Evolutionary conservation across 75 land plant genomes (phyloP).

Genomic region (Cryptomeria japonica): DNA sequence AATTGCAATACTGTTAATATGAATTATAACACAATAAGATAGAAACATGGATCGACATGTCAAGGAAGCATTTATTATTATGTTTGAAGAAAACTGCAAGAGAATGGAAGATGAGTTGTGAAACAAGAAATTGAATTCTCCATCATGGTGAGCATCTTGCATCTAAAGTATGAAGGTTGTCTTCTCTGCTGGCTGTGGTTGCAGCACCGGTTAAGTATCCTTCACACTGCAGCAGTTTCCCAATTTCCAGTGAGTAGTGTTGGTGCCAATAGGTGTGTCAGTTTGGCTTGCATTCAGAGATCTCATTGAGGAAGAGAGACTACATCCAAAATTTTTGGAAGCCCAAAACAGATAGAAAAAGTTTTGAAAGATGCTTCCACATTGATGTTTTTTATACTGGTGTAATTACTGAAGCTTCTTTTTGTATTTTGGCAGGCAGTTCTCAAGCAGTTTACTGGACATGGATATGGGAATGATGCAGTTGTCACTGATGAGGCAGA

Average conservation of each 20-base stretch:
- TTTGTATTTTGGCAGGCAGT: slow-evolving; percentile 54
- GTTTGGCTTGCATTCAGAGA: neutral
- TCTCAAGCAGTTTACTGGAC: slow-evolving; percentile 66
- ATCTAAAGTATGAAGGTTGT: neutral
- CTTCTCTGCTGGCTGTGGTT: neutral
- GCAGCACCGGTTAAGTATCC: neutral
- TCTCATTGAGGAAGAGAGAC: neutral
- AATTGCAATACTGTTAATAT: neutral
- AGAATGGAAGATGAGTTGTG: neutral
- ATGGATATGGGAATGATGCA: slow-evolving; percentile 45
- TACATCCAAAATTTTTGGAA: neutral
- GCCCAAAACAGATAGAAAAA: neutral
- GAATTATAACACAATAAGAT: neutral
- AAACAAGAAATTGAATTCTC: slow-evolving; percentile 4
- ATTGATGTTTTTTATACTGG: neutral
- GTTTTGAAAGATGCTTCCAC: neutral
- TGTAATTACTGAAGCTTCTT: neutral
- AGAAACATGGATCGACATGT: neutral
- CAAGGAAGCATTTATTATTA: neutral
- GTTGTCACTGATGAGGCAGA: slow-evolving; percentile 73
- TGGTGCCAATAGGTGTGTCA: neutral
- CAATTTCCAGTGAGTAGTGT: neutral
- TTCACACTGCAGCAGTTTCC: neutral
- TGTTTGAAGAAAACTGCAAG: neutral
- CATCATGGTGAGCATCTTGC: neutral